Conservation (phyloP, 2,329 filamentous ascomycete species). For the Colletotrichum abscissum region DNA sequence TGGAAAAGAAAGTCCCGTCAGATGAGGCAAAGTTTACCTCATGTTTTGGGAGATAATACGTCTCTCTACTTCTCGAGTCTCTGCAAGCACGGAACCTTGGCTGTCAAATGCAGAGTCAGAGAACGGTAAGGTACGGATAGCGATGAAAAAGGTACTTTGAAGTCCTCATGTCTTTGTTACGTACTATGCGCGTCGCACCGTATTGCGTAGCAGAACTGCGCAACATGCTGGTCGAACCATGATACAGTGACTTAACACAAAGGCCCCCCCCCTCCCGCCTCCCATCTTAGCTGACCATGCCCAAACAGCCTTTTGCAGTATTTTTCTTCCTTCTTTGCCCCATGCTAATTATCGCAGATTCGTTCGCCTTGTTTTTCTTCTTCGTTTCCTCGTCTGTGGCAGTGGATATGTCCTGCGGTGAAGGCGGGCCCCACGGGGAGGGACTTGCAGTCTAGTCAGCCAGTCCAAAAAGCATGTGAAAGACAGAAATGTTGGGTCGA, state of each 20-base stretch:
- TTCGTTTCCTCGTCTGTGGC: not conserved
- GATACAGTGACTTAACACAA: not conserved
- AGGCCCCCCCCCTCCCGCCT: not conserved
- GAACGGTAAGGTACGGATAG: not conserved
- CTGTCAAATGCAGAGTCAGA: not conserved
- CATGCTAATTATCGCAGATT: not conserved
- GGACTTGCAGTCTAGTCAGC: too few species aligned
- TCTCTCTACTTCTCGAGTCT: not conserved
- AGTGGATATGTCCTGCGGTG: not conserved
- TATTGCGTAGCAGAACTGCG: not conserved
- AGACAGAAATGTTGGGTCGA: constrained; percentile 35
- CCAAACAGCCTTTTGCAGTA: not conserved
- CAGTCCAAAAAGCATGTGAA: constrained; percentile 26
- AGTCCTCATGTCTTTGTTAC: not conserved
- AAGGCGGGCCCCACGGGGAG: not conserved
- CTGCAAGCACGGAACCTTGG: not conserved
- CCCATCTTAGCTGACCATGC: not conserved
- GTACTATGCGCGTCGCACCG: not conserved
- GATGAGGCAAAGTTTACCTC: constrained; percentile 7
- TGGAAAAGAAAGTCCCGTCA: constrained; percentile 1
- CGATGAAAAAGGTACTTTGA: not conserved
- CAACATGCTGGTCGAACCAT: not conserved
- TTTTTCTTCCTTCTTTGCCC: not conserved
- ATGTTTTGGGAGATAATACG: not conserved
- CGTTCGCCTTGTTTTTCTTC: not conserved